These are phyloP conservation scores for Claviceps sp. DNA, from an alignment of 2,329 filamentous ascomycete species.

Conservation along the genomic window DNA sequence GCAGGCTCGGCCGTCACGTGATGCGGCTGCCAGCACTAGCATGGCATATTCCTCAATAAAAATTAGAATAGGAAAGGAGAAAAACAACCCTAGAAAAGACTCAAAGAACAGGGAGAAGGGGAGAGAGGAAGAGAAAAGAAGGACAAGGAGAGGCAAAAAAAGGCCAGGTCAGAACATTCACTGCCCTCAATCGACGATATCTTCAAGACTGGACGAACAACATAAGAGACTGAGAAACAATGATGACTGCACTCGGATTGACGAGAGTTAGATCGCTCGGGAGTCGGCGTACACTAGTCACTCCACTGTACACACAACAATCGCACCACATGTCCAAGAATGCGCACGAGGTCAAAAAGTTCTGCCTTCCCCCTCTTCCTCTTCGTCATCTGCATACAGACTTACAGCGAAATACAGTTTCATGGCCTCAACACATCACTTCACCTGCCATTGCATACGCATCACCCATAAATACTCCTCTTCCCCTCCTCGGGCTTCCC, in stretches of 20 bases:
- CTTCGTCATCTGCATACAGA: background rate
- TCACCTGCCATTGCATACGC: background rate
- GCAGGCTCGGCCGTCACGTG: no score
- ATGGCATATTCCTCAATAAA: background rate
- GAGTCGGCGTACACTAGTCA: no score
- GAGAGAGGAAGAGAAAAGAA: background rate
- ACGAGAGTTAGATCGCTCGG: no score
- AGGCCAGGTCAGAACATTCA: background rate
- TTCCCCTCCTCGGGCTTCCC: conserved; percentile 19
- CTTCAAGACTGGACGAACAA: background rate
- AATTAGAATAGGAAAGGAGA: background rate
- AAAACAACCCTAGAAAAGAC: background rate
- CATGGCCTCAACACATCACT: background rate
- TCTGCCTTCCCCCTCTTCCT: background rate
- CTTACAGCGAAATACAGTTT: background rate
- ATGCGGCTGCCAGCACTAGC: no score
- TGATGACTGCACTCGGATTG: no score
- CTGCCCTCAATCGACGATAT: no score
- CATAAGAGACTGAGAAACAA: background rate
- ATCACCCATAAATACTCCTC: conserved; percentile 1
- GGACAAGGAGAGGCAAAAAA: background rate
- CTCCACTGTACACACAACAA: no score
- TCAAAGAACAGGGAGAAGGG: background rate
- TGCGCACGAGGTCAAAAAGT: no score
- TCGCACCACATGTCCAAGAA: no score